Evolutionary conservation across 1,284 basidiomycete species (phyloP).

Genomic region (Papiliotrema fonsecae): DNA sequence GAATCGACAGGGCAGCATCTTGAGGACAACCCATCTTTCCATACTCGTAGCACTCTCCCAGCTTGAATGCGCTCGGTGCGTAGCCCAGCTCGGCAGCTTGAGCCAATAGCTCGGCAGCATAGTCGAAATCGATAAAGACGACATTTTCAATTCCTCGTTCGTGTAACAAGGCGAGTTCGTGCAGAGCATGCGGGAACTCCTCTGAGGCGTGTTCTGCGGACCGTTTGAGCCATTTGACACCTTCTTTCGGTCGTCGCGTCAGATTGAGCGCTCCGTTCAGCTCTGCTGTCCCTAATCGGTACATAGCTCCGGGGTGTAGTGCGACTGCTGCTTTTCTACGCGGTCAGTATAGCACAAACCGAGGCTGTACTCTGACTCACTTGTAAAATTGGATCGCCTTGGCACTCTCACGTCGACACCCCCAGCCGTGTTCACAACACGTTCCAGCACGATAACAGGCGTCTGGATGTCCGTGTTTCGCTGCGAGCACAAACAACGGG

Average conservation of each 20-base stretch:
- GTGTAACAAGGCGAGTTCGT: constrained; percentile 90
- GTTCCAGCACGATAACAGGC: constrained; percentile 93
- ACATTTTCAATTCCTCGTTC: constrained; percentile 95
- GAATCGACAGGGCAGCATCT: constrained; percentile 92
- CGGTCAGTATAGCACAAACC: constrained; percentile 2
- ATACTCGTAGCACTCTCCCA: constrained; percentile 99
- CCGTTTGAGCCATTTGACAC: constrained; percentile 97
- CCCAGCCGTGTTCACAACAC: constrained; percentile 99
- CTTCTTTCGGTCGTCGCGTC: constrained; percentile 83
- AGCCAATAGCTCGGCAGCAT: constrained; percentile 88
- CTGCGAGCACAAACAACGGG: constrained; percentile 90
- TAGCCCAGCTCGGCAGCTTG: constrained; percentile 94
- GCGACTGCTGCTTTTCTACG: constrained; percentile 80
- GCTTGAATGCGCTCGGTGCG: constrained; percentile 88
- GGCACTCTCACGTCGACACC: constrained; percentile 82
- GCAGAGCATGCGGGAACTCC: constrained; percentile 93
- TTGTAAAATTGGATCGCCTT: constrained; percentile 89
- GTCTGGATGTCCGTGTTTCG: constrained; percentile 97
- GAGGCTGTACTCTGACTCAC: constrained; percentile 29
- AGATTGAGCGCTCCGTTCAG: constrained; percentile 92
- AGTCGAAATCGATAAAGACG: constrained; percentile 92
- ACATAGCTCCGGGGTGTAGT: constrained; percentile 91
- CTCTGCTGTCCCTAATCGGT: constrained; percentile 91
- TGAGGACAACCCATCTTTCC: constrained; percentile 99
- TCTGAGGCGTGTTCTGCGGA: constrained; percentile 90